Percentiles rank a stretch among this genome's conserved stretches.
These are phyloP conservation scores for Blakeslea trispora DNA, from an alignment of 371 early-diverging fungal species.

Conservation along the genomic window DNA sequence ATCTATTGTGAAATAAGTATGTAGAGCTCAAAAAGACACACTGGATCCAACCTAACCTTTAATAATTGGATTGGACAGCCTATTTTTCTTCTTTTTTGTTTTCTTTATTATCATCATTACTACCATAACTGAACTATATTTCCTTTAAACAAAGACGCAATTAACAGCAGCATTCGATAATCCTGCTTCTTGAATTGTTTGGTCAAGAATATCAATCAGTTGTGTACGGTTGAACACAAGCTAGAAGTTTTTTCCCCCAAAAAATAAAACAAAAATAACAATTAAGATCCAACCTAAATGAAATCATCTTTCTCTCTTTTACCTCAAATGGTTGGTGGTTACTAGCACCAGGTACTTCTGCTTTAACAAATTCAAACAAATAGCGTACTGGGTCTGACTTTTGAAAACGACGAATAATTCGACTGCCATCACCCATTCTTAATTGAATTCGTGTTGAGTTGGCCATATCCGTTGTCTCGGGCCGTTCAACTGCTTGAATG, in stretches of 20 bases:
- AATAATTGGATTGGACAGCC: no score
- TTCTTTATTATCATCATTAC: no score
- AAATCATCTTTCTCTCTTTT: no score
- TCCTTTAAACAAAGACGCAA: slow-evolving; percentile 37
- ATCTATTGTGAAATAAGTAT: no score
- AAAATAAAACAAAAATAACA: no score
- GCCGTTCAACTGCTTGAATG: slow-evolving; percentile 49
- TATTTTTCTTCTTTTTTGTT: no score
- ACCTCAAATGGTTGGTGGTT: slow-evolving; percentile 71
- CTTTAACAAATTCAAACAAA: slow-evolving; percentile 73
- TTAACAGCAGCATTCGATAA: slow-evolving; percentile 64
- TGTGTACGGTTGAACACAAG: slow-evolving; percentile 66
- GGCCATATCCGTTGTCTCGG: slow-evolving; percentile 54
- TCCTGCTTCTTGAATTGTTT: slow-evolving; percentile 68
- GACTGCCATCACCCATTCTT: slow-evolving; percentile 70
- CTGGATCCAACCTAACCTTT: no score
- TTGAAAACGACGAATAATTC: slow-evolving; percentile 63
- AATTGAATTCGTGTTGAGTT: slow-evolving; percentile 71
- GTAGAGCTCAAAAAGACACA: no score
- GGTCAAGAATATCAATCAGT: slow-evolving; percentile 59
- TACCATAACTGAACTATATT: no score
- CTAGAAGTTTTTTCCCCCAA: no score
- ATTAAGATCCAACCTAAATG: no score
- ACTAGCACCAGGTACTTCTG: slow-evolving; percentile 60
- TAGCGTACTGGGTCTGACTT: slow-evolving; percentile 65